A percentile compares a stretch with the other conserved stretches of the same genome.
Evolutionary conservation across 2,329 filamentous ascomycete species (phyloP).

Genomic region (Teratosphaeria zuluensis): DNA sequence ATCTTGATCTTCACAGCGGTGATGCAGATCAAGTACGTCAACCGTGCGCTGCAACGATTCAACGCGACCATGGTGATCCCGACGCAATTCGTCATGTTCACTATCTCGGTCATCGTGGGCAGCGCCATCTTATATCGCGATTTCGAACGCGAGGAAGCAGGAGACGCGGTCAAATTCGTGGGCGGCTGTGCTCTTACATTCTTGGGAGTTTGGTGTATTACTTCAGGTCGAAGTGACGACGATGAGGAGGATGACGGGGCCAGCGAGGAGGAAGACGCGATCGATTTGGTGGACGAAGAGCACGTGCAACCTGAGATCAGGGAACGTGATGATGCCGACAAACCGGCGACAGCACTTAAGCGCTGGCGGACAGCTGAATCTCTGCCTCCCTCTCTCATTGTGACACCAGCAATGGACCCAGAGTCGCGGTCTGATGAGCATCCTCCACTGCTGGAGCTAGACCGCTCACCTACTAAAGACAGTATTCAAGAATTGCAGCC

Average conservation of each 20-base stretch:
- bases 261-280: conserved; percentile 30
- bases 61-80: conserved; percentile 97
- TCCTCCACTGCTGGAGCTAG: conserved; percentile 2
- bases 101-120: conserved; percentile 86
- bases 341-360: conserved; percentile 7
- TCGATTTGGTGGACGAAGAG: conserved; percentile 34
- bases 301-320: conserved; percentile 17
- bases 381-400: conserved; percentile 12
- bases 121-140: conserved; percentile 90
- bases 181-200: conserved; percentile 89
- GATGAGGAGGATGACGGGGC: conserved; percentile 48
- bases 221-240: conserved; percentile 60
- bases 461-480: conserved; percentile 2
- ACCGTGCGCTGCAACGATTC: conserved; percentile 80
- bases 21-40: conserved; percentile 96
- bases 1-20: conserved; percentile 76
- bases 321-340: conserved; percentile 12
- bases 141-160: conserved; percentile 70
- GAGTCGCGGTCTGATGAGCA: not conserved
- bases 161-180: conserved; percentile 73
- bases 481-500: conserved; percentile 6
- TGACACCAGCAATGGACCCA: conserved; percentile 9
- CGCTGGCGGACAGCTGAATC: conserved; percentile 10
- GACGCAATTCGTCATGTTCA: conserved; percentile 95
- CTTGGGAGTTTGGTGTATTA: conserved; percentile 94